A percentile compares a stretch with the other conserved stretches of the same genome.
Conservation (phyloP, 768 basidiomycete species). For the Rhizopogon roseolus region DNA sequence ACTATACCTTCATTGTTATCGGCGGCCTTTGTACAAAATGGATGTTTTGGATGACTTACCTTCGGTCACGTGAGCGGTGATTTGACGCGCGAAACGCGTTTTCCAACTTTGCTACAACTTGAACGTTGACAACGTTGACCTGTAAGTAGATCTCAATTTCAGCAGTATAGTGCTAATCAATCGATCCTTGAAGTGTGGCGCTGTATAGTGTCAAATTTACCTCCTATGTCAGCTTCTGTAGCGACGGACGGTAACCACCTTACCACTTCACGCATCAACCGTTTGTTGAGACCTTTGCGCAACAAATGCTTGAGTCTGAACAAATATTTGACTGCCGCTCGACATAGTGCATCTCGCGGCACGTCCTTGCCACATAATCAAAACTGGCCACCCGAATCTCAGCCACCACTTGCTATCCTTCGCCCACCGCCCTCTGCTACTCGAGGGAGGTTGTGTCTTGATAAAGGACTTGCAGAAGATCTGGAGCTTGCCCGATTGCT, state of each 20-base stretch:
- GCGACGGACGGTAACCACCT: conserved; percentile 21
- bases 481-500: conserved; percentile 43
- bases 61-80: neutral
- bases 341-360: conserved; percentile 5
- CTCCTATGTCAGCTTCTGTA: neutral
- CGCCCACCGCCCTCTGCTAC: conserved; percentile 30
- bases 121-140: no score
- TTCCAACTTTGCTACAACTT: neutral
- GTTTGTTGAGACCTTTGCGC: conserved; percentile 43
- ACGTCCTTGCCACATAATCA: conserved; percentile 7
- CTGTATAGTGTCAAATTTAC: neutral
- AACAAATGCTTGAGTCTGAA: conserved; percentile 37
- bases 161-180: neutral
- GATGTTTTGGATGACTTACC: neutral
- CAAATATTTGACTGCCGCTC: neutral
- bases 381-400: conserved; percentile 15
- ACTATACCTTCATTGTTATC: neutral
- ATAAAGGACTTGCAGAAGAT: conserved; percentile 28
- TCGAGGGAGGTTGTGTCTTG: conserved; percentile 25
- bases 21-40: neutral
- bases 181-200: neutral
- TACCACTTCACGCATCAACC: conserved; percentile 36
- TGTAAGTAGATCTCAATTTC: neutral
- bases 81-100: neutral
- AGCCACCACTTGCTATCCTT: conserved; percentile 34